These are phyloP conservation scores for Brassica carinata DNA, from an alignment of 345 rosid genomes.

Conservation along the genomic window DNA sequence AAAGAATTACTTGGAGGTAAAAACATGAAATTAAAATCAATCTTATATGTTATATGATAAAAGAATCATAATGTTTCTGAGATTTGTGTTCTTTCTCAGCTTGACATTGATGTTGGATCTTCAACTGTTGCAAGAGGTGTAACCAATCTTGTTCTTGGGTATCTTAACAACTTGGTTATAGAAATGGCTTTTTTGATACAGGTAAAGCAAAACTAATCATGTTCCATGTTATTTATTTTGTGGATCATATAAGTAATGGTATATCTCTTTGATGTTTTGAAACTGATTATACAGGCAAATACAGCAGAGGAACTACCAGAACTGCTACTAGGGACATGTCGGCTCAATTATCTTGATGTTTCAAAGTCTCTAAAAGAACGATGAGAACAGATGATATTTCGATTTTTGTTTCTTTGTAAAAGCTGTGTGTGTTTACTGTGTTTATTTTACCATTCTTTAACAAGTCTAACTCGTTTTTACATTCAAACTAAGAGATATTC, in stretches of 20 bases:
- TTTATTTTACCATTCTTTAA: conserved; percentile 3
- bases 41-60: not conserved
- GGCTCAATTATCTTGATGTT: conserved; percentile 70
- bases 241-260: not conserved
- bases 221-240: not conserved
- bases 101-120: conserved; percentile 84
- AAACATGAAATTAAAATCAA: not conserved
- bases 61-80: conserved; percentile 7
- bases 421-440: conserved; percentile 20
- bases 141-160: conserved; percentile 75
- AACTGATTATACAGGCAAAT: conserved; percentile 59
- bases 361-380: conserved; percentile 55
- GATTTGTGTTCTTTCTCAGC: conserved; percentile 44
- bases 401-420: conserved; percentile 2
- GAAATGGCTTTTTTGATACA: conserved; percentile 95
- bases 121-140: conserved; percentile 91
- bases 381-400: conserved; percentile 25
- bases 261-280: not conserved
- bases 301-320: conserved; percentile 91
- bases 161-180: conserved; percentile 73
- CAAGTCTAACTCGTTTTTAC: conserved; percentile 6
- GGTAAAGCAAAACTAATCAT: conserved; percentile 40
- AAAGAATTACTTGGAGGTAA: conserved; percentile 85
- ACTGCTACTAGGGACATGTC: conserved; percentile 75
- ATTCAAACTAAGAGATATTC: not conserved